Evolutionary conservation across 1,139 yeast genomes (phyloP).

Genomic region (Hyphopichia burtonii): DNA sequence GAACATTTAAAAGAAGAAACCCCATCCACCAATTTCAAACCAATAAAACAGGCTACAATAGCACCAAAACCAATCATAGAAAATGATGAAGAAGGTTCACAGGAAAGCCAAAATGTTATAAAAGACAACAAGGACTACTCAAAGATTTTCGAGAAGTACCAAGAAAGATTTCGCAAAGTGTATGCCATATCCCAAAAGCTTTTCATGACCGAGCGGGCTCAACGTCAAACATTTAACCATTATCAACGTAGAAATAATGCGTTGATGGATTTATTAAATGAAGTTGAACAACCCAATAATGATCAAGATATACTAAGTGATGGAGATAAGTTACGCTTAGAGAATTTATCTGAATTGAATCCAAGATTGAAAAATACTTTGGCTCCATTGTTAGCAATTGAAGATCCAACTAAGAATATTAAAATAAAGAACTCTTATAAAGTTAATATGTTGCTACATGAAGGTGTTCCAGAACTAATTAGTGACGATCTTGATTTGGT

Average conservation of each 20-base stretch:
- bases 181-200: constrained; percentile 24
- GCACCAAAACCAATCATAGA: background rate
- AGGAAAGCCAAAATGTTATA: background rate
- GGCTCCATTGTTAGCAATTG: constrained; percentile 12
- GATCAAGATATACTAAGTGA: constrained; percentile 8
- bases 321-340: constrained; percentile 16
- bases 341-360: constrained; percentile 19
- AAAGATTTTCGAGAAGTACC: constrained; percentile 26
- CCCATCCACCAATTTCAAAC: background rate
- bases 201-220: constrained; percentile 31
- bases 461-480: constrained; percentile 37
- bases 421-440: constrained; percentile 5
- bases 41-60: background rate
- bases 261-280: constrained; percentile 28
- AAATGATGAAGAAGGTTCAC: background rate
- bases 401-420: background rate
- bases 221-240: constrained; percentile 33
- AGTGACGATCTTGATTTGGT: constrained; percentile 36
- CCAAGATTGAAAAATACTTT: constrained; percentile 19
- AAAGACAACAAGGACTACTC: constrained; percentile 16
- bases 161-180: constrained; percentile 23
- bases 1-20: background rate
- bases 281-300: constrained; percentile 13
- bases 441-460: constrained; percentile 21
- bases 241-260: constrained; percentile 42